These are phyloP conservation scores for Lasiosphaeria ovina DNA, from an alignment of 495 filamentous ascomycete species.

Conservation along the genomic window DNA sequence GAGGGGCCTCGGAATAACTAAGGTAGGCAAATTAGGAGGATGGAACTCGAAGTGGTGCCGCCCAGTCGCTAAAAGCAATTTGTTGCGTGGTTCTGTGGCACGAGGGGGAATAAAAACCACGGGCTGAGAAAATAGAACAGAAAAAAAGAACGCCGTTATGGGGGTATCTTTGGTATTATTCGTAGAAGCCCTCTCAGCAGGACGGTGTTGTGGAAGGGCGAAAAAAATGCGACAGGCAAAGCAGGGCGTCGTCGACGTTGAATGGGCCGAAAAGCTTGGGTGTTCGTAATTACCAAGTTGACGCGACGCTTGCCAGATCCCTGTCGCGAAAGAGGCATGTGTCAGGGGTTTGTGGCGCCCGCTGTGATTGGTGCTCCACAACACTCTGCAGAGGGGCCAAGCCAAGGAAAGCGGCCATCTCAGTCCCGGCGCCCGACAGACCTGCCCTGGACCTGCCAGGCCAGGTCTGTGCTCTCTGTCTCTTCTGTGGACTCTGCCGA, in stretches of 20 bases:
- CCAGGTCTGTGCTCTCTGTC: neutral
- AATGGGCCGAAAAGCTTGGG: neutral
- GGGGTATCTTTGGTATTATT: neutral
- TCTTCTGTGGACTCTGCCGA: neutral
- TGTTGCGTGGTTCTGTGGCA: neutral
- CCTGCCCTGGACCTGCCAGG: no score
- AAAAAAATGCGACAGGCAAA: neutral
- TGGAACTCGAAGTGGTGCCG: neutral
- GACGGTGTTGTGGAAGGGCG: neutral
- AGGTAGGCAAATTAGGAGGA: conserved; percentile 1
- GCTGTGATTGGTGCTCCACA: conserved; percentile 13
- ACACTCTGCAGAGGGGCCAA: neutral
- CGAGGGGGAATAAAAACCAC: neutral
- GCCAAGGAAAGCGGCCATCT: conserved; percentile 4
- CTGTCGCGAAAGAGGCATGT: conserved; percentile 25
- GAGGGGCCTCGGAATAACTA: conserved; percentile 2
- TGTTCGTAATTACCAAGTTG: conserved; percentile 7
- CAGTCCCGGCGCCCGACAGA: neutral
- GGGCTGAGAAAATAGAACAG: neutral
- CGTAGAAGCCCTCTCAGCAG: neutral
- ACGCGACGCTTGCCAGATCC: conserved; percentile 18
- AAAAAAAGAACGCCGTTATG: conserved; percentile 2
- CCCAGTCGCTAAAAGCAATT: neutral
- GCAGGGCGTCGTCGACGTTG: neutral
- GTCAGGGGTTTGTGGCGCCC: conserved; percentile 19